A percentile compares a stretch with the other conserved stretches of the same genome.
phyloP scores from a whole-genome alignment of 208 protist species.

The Endotrypanum monterogeii region DNA sequence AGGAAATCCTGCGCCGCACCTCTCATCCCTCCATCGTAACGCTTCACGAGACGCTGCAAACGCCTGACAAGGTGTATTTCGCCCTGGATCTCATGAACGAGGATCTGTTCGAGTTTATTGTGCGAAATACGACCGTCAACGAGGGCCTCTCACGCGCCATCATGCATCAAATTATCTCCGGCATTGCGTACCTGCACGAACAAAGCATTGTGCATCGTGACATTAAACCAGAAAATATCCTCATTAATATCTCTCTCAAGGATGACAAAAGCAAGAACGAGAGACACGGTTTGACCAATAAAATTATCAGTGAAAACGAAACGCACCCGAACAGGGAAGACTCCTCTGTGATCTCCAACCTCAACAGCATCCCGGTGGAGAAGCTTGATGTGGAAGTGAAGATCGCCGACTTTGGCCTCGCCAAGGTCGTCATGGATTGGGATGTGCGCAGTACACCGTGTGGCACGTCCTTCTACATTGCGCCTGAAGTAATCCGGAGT shows the following conservation, averaged over 20 bases:
- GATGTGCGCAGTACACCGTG: conserved; percentile 83
- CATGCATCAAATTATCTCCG: conserved; percentile 69
- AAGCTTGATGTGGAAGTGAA: conserved; percentile 70
- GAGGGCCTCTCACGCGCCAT: conserved; percentile 70
- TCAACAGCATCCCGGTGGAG: conserved; percentile 43
- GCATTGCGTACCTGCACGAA: conserved; percentile 77
- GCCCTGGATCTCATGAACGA: conserved; percentile 84
- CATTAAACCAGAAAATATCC: conserved; percentile 92
- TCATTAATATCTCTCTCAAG: conserved; percentile 54
- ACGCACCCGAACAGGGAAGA: neutral
- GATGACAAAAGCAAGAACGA: conserved; percentile 12
- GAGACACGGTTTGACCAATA: neutral
- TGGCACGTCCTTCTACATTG: conserved; percentile 91
- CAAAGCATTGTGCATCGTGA: conserved; percentile 86
- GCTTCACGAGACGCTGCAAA: conserved; percentile 78
- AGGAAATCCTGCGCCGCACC: conserved; percentile 81
- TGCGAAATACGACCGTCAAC: conserved; percentile 68
- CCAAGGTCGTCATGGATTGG: conserved; percentile 87
- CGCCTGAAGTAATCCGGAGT: conserved; percentile 85
- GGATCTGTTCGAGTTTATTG: conserved; percentile 89
- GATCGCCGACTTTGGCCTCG: conserved; percentile 88
- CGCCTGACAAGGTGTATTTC: conserved; percentile 71
- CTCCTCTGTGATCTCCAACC: conserved; percentile 17
- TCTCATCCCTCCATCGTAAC: conserved; percentile 83
- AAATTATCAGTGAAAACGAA: conserved; percentile 17